phyloP scores from a whole-genome alignment of 371 early-diverging fungal genomes.

The Zancudomyces culisetae region DNA sequence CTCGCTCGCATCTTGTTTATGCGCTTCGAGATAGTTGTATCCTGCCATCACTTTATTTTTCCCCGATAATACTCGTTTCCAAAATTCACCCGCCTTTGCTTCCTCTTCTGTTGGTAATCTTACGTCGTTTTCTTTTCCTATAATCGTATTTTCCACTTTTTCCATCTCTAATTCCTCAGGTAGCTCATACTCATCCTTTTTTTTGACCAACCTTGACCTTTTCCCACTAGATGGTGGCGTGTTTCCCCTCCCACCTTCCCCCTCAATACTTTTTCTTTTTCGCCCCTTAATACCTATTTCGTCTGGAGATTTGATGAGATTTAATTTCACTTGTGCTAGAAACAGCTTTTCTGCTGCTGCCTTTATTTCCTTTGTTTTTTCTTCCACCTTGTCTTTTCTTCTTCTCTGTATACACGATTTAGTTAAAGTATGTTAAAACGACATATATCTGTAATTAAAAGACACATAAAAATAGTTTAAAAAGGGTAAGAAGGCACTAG shows the following conservation, averaged over 20 bases:
- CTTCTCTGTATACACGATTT: slow-evolving; percentile 19
- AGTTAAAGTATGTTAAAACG: too few species aligned
- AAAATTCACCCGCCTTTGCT: not conserved
- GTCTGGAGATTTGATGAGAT: slow-evolving; percentile 7
- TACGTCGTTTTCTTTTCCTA: not conserved
- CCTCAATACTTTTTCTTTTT: not conserved
- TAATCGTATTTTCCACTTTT: slow-evolving; percentile 6
- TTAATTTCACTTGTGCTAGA: slow-evolving; percentile 44
- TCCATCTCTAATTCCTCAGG: slow-evolving; percentile 22
- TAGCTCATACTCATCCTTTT: slow-evolving; percentile 67
- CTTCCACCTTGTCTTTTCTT: not conserved
- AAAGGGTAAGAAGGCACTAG: too few species aligned
- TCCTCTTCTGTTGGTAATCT: slow-evolving; percentile 1
- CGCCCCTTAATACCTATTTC: slow-evolving; percentile 3
- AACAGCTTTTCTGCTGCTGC: slow-evolving; percentile 68
- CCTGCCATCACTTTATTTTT: not conserved
- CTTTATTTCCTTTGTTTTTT: slow-evolving; percentile 18
- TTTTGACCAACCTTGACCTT: slow-evolving; percentile 27
- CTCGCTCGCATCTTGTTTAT: too few species aligned
- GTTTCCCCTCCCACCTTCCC: not conserved
- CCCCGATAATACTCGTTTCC: not conserved
- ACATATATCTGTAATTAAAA: too few species aligned
- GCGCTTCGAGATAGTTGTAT: too few species aligned
- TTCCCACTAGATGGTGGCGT: slow-evolving; percentile 21
- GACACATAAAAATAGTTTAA: too few species aligned